Evolutionary conservation across 345 rosid species (phyloP).

Genomic region (Salix purpurea): DNA sequence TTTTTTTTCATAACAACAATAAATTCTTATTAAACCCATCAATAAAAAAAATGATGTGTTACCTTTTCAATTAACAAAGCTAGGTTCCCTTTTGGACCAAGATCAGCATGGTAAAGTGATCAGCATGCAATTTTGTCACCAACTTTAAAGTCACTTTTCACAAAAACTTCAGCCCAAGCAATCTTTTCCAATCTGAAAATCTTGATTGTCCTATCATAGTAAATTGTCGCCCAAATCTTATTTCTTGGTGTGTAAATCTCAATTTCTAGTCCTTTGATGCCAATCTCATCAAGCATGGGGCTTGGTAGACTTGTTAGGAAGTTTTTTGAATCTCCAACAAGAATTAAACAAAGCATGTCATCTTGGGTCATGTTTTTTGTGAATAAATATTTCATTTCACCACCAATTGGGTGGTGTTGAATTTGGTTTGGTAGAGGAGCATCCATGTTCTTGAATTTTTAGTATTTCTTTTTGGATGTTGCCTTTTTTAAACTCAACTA

Average conservation of each 20-base stretch:
- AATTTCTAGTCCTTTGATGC: slow-evolving; percentile 2
- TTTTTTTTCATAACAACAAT: too few species aligned
- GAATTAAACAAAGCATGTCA: neutral
- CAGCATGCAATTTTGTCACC: neutral
- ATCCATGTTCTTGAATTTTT: neutral
- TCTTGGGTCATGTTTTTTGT: neutral
- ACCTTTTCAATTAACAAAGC: slow-evolving; percentile 6
- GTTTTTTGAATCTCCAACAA: neutral
- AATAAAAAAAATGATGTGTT: neutral
- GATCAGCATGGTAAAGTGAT: neutral
- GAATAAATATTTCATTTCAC: neutral
- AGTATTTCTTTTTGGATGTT: too few species aligned
- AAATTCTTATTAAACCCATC: neutral
- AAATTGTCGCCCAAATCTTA: neutral
- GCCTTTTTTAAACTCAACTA: too few species aligned
- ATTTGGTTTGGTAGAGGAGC: neutral
- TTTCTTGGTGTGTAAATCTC: slow-evolving; percentile 2
- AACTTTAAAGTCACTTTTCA: neutral
- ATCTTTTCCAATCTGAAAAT: neutral
- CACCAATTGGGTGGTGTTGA: neutral
- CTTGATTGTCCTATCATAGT: neutral
- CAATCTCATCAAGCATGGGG: neutral
- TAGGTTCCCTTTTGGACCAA: neutral
- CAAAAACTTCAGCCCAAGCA: neutral
- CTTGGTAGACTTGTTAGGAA: neutral